Percentiles rank a stretch among this genome's conserved stretches.
These are phyloP conservation scores for Xylariaceae sp. DNA, from an alignment of 2,329 filamentous ascomycete genomes.

Conservation along the genomic window DNA sequence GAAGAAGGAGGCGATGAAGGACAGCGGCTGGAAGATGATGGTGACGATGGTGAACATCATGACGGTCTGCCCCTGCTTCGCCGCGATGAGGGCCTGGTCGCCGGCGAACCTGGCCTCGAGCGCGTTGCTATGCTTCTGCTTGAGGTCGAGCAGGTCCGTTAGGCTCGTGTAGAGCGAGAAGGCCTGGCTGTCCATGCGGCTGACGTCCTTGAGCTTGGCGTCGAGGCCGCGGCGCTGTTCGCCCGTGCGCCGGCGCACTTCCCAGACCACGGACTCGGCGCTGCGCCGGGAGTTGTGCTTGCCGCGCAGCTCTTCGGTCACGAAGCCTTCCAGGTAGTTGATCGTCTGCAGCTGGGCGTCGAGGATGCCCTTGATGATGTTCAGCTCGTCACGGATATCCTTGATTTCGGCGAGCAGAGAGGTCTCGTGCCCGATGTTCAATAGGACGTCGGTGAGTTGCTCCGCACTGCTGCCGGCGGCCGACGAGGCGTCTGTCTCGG, in stretches of 20 bases:
- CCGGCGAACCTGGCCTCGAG: constrained; percentile 58
- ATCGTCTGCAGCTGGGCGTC: constrained; percentile 44
- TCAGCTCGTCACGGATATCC: constrained; percentile 62
- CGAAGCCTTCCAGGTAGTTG: constrained; percentile 40
- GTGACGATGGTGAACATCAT: constrained; percentile 43
- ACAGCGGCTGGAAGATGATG: constrained; percentile 41
- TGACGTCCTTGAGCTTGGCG: constrained; percentile 53
- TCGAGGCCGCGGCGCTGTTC: constrained; percentile 55
- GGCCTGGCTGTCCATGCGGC: constrained; percentile 58
- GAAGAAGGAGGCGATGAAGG: constrained; percentile 40
- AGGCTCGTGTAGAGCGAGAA: constrained; percentile 54
- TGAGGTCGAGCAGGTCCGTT: constrained; percentile 59
- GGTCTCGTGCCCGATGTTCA: constrained; percentile 57
- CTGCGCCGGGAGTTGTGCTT: constrained; percentile 23
- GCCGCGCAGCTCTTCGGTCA: constrained; percentile 33
- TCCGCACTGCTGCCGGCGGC: constrained; percentile 26
- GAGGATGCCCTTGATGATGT: constrained; percentile 52
- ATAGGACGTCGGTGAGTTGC: constrained; percentile 48
- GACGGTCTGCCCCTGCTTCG: constrained; percentile 42
- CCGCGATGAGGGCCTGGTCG: constrained; percentile 56
- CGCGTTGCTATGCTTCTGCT: constrained; percentile 64
- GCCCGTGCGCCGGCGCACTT: constrained; percentile 49
- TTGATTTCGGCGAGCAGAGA: constrained; percentile 58
- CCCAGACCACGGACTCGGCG: constrained; percentile 32
- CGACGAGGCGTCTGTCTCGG: constrained; percentile 7